These are phyloP conservation scores for Fusarium virguliforme DNA, from an alignment of 2,329 filamentous ascomycete genomes.

Conservation along the genomic window DNA sequence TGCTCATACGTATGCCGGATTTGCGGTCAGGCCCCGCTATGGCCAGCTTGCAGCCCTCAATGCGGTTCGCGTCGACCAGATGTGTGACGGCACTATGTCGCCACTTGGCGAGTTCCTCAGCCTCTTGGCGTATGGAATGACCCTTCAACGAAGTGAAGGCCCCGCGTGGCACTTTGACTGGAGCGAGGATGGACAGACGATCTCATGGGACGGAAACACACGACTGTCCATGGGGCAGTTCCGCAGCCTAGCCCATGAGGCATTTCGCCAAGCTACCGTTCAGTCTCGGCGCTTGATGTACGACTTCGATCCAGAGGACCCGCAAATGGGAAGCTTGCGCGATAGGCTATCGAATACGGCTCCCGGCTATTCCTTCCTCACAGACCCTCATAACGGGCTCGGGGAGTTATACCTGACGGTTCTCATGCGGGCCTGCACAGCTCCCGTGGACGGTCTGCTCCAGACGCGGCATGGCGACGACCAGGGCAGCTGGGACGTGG, in stretches of 20 bases:
- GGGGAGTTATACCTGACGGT: conserved; percentile 3
- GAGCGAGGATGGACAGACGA: conserved; percentile 15
- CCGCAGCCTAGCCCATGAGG: not conserved
- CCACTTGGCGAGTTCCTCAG: conserved; percentile 16
- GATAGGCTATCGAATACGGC: conserved; percentile 14
- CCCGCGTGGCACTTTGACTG: conserved; percentile 9
- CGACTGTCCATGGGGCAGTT: conserved; percentile 13
- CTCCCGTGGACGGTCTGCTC: conserved; percentile 13
- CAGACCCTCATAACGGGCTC: conserved; percentile 9
- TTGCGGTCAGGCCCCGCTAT: no score
- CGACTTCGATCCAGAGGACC: conserved; percentile 3
- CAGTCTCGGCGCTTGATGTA: conserved; percentile 11
- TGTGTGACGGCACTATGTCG: no score
- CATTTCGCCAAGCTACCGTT: not conserved
- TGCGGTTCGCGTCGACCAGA: no score
- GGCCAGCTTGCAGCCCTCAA: no score
- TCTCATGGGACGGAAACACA: conserved; percentile 13
- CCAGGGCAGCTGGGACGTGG: conserved; percentile 2
- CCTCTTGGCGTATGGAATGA: conserved; percentile 13
- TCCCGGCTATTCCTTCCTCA: conserved; percentile 15
- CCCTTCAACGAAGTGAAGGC: conserved; percentile 9
- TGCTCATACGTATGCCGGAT: no score
- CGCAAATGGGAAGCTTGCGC: not conserved
- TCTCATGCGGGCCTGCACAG: conserved; percentile 12
- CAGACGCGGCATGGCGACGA: not conserved